Conservation (phyloP, 2,329 filamentous ascomycete species). For the Cephalotrichum gorgonifer region DNA sequence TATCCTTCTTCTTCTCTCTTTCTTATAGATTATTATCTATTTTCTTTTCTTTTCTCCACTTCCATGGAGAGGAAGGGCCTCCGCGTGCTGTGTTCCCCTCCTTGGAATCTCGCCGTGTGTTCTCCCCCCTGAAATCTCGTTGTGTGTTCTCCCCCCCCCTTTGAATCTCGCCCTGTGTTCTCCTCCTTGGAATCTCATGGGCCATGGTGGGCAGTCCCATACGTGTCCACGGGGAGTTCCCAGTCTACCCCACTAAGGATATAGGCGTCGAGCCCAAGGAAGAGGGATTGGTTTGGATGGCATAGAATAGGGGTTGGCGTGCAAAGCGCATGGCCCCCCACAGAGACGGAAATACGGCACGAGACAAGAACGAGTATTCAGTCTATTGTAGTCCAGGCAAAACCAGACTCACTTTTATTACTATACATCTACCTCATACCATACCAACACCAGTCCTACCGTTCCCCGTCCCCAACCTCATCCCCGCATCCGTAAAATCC, state of each 20-base stretch:
- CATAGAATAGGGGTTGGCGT: too few species aligned
- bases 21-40: background rate
- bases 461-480: background rate
- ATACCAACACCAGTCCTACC: background rate
- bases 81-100: too few species aligned
- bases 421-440: background rate
- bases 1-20: background rate
- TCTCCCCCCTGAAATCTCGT: background rate
- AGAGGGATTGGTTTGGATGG: too few species aligned
- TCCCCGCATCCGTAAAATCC: background rate
- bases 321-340: too few species aligned
- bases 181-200: background rate
- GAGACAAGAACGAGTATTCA: background rate
- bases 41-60: background rate
- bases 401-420: background rate
- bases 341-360: background rate
- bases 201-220: background rate
- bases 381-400: background rate
- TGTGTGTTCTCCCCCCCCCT: background rate
- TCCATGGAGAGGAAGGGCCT: too few species aligned
- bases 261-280: too few species aligned
- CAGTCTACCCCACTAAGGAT: too few species aligned
- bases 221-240: too few species aligned
- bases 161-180: background rate
- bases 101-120: too few species aligned